Base-by-base conservation (phyloP, 371 early-diverging fungal species). In the Mortierella sp. region DNA sequence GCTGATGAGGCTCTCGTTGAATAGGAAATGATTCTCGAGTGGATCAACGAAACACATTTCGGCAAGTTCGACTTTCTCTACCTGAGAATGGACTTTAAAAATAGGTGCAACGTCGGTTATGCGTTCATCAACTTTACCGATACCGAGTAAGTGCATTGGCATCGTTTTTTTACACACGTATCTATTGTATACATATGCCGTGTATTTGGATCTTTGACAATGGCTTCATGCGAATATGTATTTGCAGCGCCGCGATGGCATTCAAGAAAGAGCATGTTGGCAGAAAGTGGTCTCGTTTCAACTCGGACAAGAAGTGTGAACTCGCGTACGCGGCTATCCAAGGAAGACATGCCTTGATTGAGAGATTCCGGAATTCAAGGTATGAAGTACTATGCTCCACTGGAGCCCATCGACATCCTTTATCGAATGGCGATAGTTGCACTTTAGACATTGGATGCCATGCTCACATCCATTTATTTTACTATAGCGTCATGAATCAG, bases 281-380 rank as follows among this genome's bases (percentile, higher is more conserved):
- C 6, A 91, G 90, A 73, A 84, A 83, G 53, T 97, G 94, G 92
- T 82, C 87, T 90, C 86, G 84, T 19, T 97, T 95, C 82, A 94
- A 92, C 60, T 92, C 91, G 38, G 94, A 94, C 49, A 98, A 98
- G 70, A 84, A 90, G 28, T 94, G 94, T 61, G 82, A 87, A 21
- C 70, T 97, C 13, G 86, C 94, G 16, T 98, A 93, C 82, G 98
- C 98, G 19, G 89, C 91, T 38, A 88, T 96, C 45, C 97, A 98
- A 79, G 96, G 96, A 3, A 86, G 90, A 60, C 72, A 82, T 3
- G 87, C 88, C 5, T 84, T 98, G 21, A 84, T 95, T 47, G 89
- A 90, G 26, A 95, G 94, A 68, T 98, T 97, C 71, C 85, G 90
- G 54, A 94, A 94, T 62, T 94, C 94, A 1, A 85, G 83, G 87